Conservation (phyloP, 2,329 filamentous ascomycete genomes). For the Dactylellina drechsleri region DNA sequence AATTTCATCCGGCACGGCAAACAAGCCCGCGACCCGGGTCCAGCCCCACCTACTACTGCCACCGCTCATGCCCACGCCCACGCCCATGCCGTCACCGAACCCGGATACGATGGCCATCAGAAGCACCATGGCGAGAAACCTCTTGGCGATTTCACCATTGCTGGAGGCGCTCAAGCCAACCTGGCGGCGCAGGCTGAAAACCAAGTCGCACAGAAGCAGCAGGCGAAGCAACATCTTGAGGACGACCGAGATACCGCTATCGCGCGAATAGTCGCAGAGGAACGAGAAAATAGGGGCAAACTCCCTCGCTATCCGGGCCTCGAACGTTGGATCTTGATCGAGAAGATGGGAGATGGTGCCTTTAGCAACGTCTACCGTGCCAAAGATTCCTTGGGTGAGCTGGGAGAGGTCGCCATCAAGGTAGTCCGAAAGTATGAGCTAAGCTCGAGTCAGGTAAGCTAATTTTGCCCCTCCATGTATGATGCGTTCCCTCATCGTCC, state of each 20-base stretch:
- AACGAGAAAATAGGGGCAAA: conserved; percentile 84
- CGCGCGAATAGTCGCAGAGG: conserved; percentile 87
- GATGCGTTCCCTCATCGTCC: background rate
- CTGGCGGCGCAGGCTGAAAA: conserved; percentile 74
- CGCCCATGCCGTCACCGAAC: conserved; percentile 68
- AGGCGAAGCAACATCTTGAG: conserved; percentile 65
- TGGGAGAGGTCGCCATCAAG: conserved; percentile 92
- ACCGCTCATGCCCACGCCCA: conserved; percentile 67
- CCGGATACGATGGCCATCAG: conserved; percentile 60
- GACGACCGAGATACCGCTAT: conserved; percentile 73
- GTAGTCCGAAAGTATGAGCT: conserved; percentile 99
- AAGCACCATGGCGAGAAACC: conserved; percentile 65
- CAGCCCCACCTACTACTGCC: conserved; percentile 70
- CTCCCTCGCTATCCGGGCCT: conserved; percentile 86
- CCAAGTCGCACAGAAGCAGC: conserved; percentile 61
- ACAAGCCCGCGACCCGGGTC: conserved; percentile 77
- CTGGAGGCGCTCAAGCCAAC: conserved; percentile 70
- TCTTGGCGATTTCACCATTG: conserved; percentile 71
- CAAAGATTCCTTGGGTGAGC: conserved; percentile 75
- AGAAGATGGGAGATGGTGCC: conserved; percentile 99
- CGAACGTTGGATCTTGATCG: conserved; percentile 83
- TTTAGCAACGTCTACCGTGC: conserved; percentile 99
- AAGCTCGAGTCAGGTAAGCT: conserved; percentile 96
- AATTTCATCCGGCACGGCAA: conserved; percentile 99
- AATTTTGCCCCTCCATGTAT: conserved; percentile 9